Evolutionary conservation across 2,329 filamentous ascomycete species (phyloP).

Genomic region (Arthrobotrys sinensis): DNA sequence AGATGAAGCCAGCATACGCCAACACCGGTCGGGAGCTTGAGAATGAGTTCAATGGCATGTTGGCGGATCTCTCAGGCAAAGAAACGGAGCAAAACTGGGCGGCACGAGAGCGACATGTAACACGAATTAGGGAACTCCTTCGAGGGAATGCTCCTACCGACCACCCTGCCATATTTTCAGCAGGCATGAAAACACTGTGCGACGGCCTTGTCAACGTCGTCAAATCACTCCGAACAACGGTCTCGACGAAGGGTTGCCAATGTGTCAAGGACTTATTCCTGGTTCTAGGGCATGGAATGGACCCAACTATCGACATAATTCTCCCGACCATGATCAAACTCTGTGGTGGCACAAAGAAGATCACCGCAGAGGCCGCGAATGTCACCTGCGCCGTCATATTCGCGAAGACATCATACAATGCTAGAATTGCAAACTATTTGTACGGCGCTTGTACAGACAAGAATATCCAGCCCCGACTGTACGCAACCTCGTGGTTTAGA

Average conservation of each 20-base stretch:
- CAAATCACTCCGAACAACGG: conserved; percentile 86
- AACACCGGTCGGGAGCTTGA: conserved; percentile 90
- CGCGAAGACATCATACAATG: conserved; percentile 82
- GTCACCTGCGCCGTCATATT: conserved; percentile 85
- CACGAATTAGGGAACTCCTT: conserved; percentile 81
- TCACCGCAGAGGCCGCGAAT: conserved; percentile 87
- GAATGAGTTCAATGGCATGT: conserved; percentile 86
- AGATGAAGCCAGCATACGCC: conserved; percentile 84
- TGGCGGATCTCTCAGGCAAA: conserved; percentile 84
- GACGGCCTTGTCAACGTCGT: conserved; percentile 91
- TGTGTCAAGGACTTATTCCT: conserved; percentile 87
- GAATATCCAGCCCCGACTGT: conserved; percentile 87
- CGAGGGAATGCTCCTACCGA: conserved; percentile 87
- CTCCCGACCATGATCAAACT: conserved; percentile 92
- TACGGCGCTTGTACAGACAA: conserved; percentile 89
- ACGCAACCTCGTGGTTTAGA: conserved; percentile 85
- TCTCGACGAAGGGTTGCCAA: conserved; percentile 87
- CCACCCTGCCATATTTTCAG: conserved; percentile 79
- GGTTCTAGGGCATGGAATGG: conserved; percentile 82
- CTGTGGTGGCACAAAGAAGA: conserved; percentile 91
- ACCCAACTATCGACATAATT: conserved; percentile 89
- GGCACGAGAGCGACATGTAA: conserved; percentile 84
- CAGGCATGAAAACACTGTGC: conserved; percentile 79
- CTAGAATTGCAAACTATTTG: conserved; percentile 87
- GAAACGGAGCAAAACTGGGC: conserved; percentile 94